Conservation (phyloP, 768 basidiomycete genomes). For the Tephrocybe sp. region DNA sequence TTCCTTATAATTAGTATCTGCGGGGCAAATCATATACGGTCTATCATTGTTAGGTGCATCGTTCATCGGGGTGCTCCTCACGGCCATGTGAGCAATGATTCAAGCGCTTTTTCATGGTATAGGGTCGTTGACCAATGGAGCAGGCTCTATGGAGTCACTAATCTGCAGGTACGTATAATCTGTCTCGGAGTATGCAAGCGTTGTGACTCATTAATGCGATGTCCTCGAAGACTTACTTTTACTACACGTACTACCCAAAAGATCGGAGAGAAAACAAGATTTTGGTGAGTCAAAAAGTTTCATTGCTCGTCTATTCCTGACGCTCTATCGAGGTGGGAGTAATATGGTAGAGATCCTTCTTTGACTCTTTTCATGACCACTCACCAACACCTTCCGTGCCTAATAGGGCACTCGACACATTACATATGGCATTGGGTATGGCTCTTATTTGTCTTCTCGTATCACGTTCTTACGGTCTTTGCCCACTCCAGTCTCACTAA, state of each 20-base stretch:
- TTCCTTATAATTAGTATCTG: neutral
- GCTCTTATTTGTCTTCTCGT: neutral
- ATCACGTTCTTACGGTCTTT: neutral
- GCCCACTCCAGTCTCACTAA: conserved; percentile 23
- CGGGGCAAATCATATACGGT: neutral
- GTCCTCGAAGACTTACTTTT: conserved; percentile 30
- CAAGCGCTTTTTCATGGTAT: neutral
- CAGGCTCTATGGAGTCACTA: conserved; percentile 36
- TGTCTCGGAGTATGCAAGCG: neutral
- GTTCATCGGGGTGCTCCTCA: conserved; percentile 30
- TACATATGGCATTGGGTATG: conserved; percentile 28
- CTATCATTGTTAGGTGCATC: conserved; percentile 15
- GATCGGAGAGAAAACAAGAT: conserved; percentile 24
- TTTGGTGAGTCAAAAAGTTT: conserved; percentile 18
- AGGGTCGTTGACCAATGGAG: neutral
- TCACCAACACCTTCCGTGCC: neutral
- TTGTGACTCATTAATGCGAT: neutral
- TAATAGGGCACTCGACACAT: conserved; percentile 28
- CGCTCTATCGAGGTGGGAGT: conserved; percentile 21
- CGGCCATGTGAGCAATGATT: conserved; percentile 26
- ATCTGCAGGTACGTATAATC: conserved; percentile 24
- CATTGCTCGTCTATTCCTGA: neutral
- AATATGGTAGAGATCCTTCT: conserved; percentile 24
- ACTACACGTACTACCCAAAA: conserved; percentile 30
- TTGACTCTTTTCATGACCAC: neutral